A percentile compares a stretch with the other conserved stretches of the same genome.
These are phyloP conservation scores for Russula foetens DNA, from an alignment of 768 basidiomycete species.

Conservation along the genomic window DNA sequence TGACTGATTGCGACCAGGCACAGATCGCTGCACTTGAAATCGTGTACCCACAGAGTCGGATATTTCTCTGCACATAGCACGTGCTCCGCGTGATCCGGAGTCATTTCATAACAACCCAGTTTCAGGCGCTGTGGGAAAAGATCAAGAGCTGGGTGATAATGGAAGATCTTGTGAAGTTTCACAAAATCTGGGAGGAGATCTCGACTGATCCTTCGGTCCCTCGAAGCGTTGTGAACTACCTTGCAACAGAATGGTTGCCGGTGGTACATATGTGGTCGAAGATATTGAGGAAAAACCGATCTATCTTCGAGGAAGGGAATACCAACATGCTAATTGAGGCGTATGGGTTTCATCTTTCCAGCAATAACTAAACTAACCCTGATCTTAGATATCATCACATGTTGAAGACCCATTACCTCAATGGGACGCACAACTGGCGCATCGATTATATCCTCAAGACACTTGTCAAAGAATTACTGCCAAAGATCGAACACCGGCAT, in stretches of 20 bases:
- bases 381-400: not conserved
- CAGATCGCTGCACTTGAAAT: not conserved
- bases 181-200: not conserved
- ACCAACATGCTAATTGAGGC: not conserved
- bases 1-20: not conserved
- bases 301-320: not conserved
- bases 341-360: not conserved
- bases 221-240: not conserved
- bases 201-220: not conserved
- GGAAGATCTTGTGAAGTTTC: not conserved
- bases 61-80: not conserved
- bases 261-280: not conserved
- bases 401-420: not conserved
- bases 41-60: not conserved
- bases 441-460: not conserved
- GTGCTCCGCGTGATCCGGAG: not conserved
- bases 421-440: not conserved
- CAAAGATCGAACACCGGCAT: not conserved
- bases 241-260: not conserved
- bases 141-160: not conserved
- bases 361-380: not conserved
- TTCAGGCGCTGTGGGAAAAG: not conserved
- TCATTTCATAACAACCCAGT: not conserved
- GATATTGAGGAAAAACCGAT: not conserved
- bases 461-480: not conserved